Percentiles rank a stretch among this genome's conserved stretches.
Conservation (phyloP, 768 basidiomycete genomes). For the Tulasnella sp. region DNA sequence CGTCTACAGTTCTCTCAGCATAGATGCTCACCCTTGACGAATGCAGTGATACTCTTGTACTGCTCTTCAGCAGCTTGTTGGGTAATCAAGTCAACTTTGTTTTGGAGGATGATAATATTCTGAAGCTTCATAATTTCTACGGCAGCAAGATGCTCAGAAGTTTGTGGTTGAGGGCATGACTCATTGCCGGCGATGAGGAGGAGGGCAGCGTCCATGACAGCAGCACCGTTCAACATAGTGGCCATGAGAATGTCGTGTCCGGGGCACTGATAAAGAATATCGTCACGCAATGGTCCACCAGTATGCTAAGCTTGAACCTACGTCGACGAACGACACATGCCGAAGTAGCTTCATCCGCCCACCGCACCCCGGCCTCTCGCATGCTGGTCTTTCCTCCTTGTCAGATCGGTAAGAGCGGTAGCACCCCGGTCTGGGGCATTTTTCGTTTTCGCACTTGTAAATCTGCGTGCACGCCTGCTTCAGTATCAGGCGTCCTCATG, state of each 20-base stretch:
- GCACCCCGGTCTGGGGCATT: slow-evolving; percentile 89
- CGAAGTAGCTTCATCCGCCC: slow-evolving; percentile 86
- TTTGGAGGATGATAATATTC: slow-evolving; percentile 96
- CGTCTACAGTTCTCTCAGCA: not conserved
- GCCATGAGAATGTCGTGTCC: slow-evolving; percentile 99
- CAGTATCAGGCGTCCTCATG: not conserved
- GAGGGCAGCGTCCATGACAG: slow-evolving; percentile 98
- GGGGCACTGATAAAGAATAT: slow-evolving; percentile 48
- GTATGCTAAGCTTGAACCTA: slow-evolving; percentile 25
- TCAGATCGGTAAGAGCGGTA: slow-evolving; percentile 91
- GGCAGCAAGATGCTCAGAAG: slow-evolving; percentile 95
- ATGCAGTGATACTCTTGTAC: slow-evolving; percentile 90
- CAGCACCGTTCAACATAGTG: slow-evolving; percentile 99
- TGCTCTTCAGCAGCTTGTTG: slow-evolving; percentile 92
- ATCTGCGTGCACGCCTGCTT: slow-evolving; percentile 55
- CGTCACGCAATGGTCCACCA: not conserved
- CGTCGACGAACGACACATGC: slow-evolving; percentile 97
- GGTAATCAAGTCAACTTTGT: slow-evolving; percentile 98
- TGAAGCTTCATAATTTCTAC: slow-evolving; percentile 99
- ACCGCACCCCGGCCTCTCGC: slow-evolving; percentile 89
- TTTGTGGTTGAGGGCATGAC: slow-evolving; percentile 98
- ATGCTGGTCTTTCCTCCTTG: slow-evolving; percentile 91
- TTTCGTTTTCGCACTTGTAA: slow-evolving; percentile 93
- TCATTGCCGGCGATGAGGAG: slow-evolving; percentile 97
- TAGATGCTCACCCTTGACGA: slow-evolving; percentile 72